Base-by-base conservation (phyloP, 1,284 basidiomycete species). In the Ceratobasidium sp. region DNA sequence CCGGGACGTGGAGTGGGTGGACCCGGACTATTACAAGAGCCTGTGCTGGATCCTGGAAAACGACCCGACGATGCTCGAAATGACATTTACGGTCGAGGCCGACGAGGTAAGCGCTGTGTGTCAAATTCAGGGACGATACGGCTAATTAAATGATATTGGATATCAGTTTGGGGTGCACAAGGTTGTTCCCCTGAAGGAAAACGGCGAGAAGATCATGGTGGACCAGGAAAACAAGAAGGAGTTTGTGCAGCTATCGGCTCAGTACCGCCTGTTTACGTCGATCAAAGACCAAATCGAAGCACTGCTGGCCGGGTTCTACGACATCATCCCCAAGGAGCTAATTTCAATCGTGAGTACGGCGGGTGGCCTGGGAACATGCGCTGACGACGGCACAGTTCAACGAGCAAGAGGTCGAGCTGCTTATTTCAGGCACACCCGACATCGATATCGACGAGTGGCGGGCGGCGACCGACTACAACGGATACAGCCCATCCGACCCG, bases 401-500 rank as follows among this genome's bases (percentile, higher is more conserved):
- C 78, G 96, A 98, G 76, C 92, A 97, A 82, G 97, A 99, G 80
- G 87, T 99, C 49, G 97, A 99, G 81, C 86, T 98, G n/a, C 86
- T 98, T 58, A 98, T 98, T 76, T 98, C 96, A 0, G 96, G 96
- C 33, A 92, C 98, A 25, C 96, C 96, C n/a, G 96, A 97, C 77
- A 95, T 99, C 75, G 96, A 99, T 77, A 95, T 98, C 3, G 96
- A 99, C 79, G 96, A 98, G 81, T 97, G 96, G 92, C 91, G 95
- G 76, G 94, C 95, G 58, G 93, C 96, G 28, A 96, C 94, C 1
- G 94, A 95, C 79, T 92, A 95, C 82, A 92, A 91, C 76, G 93
- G 94, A 56, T 94, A 93, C 79, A 86, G 84, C 9, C 87, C 90
- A 77, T 91, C 90, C 3, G 96, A 99, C 81, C 92, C 96, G 2